Evolutionary conservation across 2,329 filamentous ascomycete species (phyloP), one percentile per base, ranked within the genome.

Genomic region (Neocatenulostroma microsporum): DNA sequence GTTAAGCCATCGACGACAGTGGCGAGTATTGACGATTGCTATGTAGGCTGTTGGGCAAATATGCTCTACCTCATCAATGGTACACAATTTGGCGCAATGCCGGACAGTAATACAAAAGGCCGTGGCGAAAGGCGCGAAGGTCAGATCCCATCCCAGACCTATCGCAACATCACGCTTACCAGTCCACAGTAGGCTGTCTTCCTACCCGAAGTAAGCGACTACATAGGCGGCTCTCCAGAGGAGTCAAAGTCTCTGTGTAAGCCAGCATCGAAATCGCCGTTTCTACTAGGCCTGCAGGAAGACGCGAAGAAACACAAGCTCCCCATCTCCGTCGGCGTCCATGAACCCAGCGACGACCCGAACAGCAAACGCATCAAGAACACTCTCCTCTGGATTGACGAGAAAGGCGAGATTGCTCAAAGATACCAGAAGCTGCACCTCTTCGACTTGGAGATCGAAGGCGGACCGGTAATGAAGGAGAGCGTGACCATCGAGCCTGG

Each of bases 171-270:
- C n/a, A n/a, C n/a, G 27, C n/a, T n/a, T n/a, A n/a, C n/a, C n/a
- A n/a, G n/a, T n/a, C n/a, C n/a, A n/a, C n/a, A 9, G 25, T 37
- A 84, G 75, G 77, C 83, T 13, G 74, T 95, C 33, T 95, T 96
- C 66, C 80, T 95, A 36, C 89, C 89, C 10, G 89, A 95, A 71
- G 89, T 89, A 17, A 78, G 77, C 39, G 87, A 94, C 65, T 95
- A 94, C 67, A 87, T 95, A 51, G 82, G 78, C 14, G 68, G 73
- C 2, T 79, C 77, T 1, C 69, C 80, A 2, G 60, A 74, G 9
- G 79, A 88, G 51, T 82, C 81, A 0, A 63, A 88, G 7, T 70
- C 75, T 4, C 77, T 95, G 8, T 86, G 78, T 45, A 74, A 73
- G 40, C 72, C 86, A 3, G 73, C 80, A 25, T 58, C 70, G 2